Percentiles rank a stretch among this genome's conserved stretches.
These are phyloP conservation scores for Trichophyton benhamiae DNA, from an alignment of 2,329 filamentous ascomycete species.

Conservation along the genomic window DNA sequence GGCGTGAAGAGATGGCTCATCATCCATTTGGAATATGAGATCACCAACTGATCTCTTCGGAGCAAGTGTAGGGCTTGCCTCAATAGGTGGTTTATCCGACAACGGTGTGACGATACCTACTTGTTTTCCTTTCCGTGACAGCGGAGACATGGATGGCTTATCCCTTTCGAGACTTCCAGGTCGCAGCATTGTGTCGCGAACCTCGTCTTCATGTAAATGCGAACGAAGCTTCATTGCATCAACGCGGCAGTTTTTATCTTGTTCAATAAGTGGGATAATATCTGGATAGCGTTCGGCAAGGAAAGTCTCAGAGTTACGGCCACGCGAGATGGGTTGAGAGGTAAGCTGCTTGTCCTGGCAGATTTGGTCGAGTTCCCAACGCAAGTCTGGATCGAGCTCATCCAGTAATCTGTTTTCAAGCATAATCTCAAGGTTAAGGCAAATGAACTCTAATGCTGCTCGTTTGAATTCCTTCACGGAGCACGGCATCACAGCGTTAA, in stretches of 20 bases:
- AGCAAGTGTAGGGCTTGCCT: conserved; percentile 50
- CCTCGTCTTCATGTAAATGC: conserved; percentile 53
- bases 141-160: conserved; percentile 32
- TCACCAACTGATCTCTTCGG: conserved; percentile 59
- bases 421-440: conserved; percentile 79
- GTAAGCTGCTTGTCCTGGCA: conserved; percentile 73
- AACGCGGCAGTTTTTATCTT: conserved; percentile 49
- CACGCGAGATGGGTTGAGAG: conserved; percentile 63
- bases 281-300: conserved; percentile 36
- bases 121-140: conserved; percentile 24
- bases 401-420: conserved; percentile 78
- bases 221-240: conserved; percentile 62
- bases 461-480: conserved; percentile 77
- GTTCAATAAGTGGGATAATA: conserved; percentile 28
- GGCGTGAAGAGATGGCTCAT: conserved; percentile 24
- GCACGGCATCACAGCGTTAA: conserved; percentile 78
- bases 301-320: conserved; percentile 53
- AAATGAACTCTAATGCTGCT: conserved; percentile 78
- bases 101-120: conserved; percentile 47
- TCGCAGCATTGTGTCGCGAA: conserved; percentile 48
- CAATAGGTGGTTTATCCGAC: neutral
- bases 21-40: conserved; percentile 90
- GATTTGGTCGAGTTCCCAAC: conserved; percentile 65
- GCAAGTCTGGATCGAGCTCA: conserved; percentile 71
- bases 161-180: conserved; percentile 54